These are phyloP conservation scores for Nicotiana noctiflora DNA, from an alignment of 257 asterid genomes.

Conservation along the genomic window DNA sequence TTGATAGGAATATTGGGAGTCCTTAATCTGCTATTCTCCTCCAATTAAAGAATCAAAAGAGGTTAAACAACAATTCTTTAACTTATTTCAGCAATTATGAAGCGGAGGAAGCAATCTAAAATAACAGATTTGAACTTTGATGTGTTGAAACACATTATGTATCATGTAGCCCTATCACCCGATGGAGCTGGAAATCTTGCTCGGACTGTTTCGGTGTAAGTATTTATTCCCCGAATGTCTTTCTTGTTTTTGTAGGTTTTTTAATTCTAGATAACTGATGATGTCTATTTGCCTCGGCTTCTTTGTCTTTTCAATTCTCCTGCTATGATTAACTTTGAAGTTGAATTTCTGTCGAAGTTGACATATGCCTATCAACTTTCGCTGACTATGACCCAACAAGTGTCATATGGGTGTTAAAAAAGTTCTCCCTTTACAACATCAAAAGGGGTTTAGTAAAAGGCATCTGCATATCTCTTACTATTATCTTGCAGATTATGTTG, in stretches of 20 bases:
- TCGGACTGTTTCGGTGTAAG: conserved; percentile 17
- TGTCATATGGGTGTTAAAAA: background rate
- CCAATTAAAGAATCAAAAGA: background rate
- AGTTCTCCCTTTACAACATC: background rate
- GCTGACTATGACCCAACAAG: background rate
- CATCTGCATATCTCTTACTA: background rate
- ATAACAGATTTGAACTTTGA: conserved; percentile 22
- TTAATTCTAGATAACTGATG: background rate
- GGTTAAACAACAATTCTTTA: background rate
- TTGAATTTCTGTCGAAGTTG: background rate
- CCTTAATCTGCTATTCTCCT: background rate
- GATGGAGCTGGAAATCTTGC: conserved; percentile 24
- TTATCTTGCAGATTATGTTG: background rate
- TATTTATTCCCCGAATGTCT: background rate
- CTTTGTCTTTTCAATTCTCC: background rate
- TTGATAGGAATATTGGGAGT: background rate
- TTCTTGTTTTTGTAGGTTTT: background rate
- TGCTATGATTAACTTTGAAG: background rate
- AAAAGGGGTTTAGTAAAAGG: background rate
- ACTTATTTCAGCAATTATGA: conserved; percentile 9
- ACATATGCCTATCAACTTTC: background rate
- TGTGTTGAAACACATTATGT: conserved; percentile 15
- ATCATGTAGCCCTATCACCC: conserved; percentile 12
- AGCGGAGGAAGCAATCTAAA: conserved; percentile 3
- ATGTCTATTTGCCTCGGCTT: background rate